Evolutionary conservation across 208 protist species (phyloP).

Genomic region (Plasmodiophora brassicae): DNA sequence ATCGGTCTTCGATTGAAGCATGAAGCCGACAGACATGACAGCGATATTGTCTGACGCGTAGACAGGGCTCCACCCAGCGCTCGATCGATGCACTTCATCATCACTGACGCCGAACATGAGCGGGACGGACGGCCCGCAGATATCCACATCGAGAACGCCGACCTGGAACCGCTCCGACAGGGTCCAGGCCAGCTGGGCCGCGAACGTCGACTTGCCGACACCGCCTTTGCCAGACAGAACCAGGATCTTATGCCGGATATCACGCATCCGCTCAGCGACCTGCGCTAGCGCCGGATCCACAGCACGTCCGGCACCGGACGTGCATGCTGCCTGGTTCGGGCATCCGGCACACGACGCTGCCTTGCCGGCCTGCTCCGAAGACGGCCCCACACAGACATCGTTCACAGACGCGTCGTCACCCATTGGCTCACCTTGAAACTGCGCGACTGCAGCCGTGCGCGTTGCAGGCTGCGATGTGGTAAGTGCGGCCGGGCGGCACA

Average conservation of each 20-base stretch:
- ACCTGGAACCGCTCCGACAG: slow-evolving; percentile 68
- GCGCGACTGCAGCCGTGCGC: too few species aligned
- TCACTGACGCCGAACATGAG: slow-evolving; percentile 90
- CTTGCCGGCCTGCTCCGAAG: slow-evolving; percentile 75
- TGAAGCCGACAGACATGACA: slow-evolving; percentile 91
- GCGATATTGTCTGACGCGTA: slow-evolving; percentile 86
- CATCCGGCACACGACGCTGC: slow-evolving; percentile 89
- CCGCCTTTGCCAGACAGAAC: slow-evolving; percentile 96
- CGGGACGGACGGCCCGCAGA: slow-evolving; percentile 94
- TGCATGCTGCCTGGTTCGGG: slow-evolving; percentile 91
- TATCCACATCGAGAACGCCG: slow-evolving; percentile 98
- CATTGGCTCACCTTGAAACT: too few species aligned
- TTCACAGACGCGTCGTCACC: too few species aligned
- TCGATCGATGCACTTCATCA: slow-evolving; percentile 72
- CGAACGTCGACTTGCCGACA: slow-evolving; percentile 96
- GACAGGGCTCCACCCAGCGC: slow-evolving; percentile 78
- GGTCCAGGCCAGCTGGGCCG: slow-evolving; percentile 86
- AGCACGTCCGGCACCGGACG: slow-evolving; percentile 54
- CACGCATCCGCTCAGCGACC: slow-evolving; percentile 60
- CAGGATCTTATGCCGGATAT: slow-evolving; percentile 91
- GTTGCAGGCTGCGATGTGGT: too few species aligned
- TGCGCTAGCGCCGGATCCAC: slow-evolving; percentile 9
- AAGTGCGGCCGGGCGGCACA: too few species aligned
- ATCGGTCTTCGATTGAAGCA: slow-evolving; percentile 84
- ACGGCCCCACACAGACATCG: slow-evolving; percentile 50